These are phyloP conservation scores for Tetrahymena thermophila DNA, from an alignment of 73 alveolate genomes.

Conservation along the genomic window DNA sequence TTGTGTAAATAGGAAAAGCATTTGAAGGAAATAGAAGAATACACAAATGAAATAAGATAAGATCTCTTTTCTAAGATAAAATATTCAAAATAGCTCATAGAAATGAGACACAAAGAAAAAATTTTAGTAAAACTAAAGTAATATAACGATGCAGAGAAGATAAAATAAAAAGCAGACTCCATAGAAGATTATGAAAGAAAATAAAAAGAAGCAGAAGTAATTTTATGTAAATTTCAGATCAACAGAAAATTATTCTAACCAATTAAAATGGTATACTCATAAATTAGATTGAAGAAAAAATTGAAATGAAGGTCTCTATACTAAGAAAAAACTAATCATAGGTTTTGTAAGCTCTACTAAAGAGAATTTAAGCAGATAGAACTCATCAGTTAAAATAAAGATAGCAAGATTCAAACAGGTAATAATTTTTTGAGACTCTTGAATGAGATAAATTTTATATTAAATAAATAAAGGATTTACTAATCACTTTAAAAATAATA, in stretches of 20 bases:
- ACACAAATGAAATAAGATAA: slow-evolving; percentile 33
- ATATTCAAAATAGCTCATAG: slow-evolving; percentile 55
- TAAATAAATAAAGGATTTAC: not conserved
- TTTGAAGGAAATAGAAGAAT: slow-evolving; percentile 44
- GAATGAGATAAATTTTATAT: too few species aligned
- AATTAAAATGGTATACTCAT: not conserved
- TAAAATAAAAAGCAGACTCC: slow-evolving; percentile 49
- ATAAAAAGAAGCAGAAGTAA: slow-evolving; percentile 51
- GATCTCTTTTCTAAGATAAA: slow-evolving; percentile 47
- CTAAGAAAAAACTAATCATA: slow-evolving; percentile 49
- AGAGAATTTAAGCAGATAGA: slow-evolving; percentile 66
- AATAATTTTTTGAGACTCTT: not conserved
- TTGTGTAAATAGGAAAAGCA: slow-evolving; percentile 3
- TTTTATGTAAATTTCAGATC: not conserved
- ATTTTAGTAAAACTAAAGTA: slow-evolving; percentile 42
- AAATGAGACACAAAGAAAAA: slow-evolving; percentile 46
- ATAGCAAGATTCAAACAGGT: slow-evolving; percentile 47
- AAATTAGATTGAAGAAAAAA: slow-evolving; percentile 27
- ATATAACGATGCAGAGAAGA: slow-evolving; percentile 56
- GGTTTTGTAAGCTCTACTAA: slow-evolving; percentile 57
- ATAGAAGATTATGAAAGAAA: slow-evolving; percentile 50
- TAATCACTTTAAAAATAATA: not conserved
- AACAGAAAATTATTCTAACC: not conserved
- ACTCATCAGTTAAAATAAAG: slow-evolving; percentile 65
- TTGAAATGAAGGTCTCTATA: slow-evolving; percentile 50